Percentiles rank a stretch among this genome's conserved stretches.
Conservation (phyloP, 2,329 filamentous ascomycete species). For the Aschersonia sp. region DNA sequence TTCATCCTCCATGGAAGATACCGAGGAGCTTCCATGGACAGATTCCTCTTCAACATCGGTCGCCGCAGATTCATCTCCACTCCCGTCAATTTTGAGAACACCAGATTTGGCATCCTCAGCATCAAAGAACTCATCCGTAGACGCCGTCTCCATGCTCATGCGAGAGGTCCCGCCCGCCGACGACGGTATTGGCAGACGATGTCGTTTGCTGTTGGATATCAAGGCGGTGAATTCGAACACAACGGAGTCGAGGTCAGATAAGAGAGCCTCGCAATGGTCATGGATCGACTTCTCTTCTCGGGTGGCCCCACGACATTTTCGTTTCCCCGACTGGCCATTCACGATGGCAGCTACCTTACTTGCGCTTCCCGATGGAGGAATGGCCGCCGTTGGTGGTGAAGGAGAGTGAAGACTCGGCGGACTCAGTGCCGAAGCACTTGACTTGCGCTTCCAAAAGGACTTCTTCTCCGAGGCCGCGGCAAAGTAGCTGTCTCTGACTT, state of each 20-base stretch:
- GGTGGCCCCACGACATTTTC: constrained; percentile 19
- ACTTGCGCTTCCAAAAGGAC: constrained; percentile 87
- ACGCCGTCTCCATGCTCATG: constrained; percentile 66
- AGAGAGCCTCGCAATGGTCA: constrained; percentile 70
- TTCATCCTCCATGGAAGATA: constrained; percentile 44
- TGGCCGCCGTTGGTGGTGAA: constrained; percentile 23
- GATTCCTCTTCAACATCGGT: constrained; percentile 8
- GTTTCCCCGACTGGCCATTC: constrained; percentile 16
- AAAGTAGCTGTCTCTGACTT: constrained; percentile 38
- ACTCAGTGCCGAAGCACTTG: constrained; percentile 37
- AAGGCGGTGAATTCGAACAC: constrained; percentile 70
- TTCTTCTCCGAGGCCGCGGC: constrained; percentile 39
- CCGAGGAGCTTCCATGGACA: constrained; percentile 35
- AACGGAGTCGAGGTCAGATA: constrained; percentile 72
- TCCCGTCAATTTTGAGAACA: constrained; percentile 59
- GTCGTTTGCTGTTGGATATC: constrained; percentile 64
- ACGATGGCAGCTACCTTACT: constrained; percentile 15
- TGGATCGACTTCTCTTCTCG: constrained; percentile 55
- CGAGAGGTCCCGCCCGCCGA: constrained; percentile 30
- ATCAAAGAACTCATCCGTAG: constrained; percentile 89
- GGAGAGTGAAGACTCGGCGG: constrained; percentile 24
- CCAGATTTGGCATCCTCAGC: constrained; percentile 55
- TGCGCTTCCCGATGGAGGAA: constrained; percentile 25
- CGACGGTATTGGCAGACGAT: constrained; percentile 43
- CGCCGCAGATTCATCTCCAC: constrained; percentile 42